phyloP scores from a whole-genome alignment of 2,329 filamentous ascomycete species.

The Penicillium sp. region DNA sequence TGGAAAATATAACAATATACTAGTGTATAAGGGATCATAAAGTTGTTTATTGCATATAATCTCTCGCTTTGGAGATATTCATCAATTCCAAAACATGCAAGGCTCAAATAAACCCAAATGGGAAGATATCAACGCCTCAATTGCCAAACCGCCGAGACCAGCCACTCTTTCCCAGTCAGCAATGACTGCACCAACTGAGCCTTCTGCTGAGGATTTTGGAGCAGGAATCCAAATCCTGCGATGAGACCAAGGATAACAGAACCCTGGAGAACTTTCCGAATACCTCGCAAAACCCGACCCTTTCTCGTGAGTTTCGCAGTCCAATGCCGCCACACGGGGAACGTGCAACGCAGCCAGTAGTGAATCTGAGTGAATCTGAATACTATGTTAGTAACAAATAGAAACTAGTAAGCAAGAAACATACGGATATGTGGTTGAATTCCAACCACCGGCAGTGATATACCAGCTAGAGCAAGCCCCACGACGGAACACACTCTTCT shows the following conservation, averaged over 20 bases:
- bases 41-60: neutral
- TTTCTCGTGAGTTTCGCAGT: conserved; percentile 52
- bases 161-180: conserved; percentile 11
- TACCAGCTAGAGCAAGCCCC: conserved; percentile 55
- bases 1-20: neutral
- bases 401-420: conserved; percentile 10
- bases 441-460: conserved; percentile 50
- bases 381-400: conserved; percentile 12
- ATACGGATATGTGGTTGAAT: conserved; percentile 50
- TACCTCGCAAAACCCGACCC: conserved; percentile 40
- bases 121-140: neutral
- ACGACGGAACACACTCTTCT: conserved; percentile 49
- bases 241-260: conserved; percentile 23
- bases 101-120: neutral
- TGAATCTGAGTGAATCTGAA: conserved; percentile 52
- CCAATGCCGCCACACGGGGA: conserved; percentile 57
- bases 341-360: conserved; percentile 52
- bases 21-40: neutral
- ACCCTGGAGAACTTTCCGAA: conserved; percentile 20
- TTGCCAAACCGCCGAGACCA: conserved; percentile 10
- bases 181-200: conserved; percentile 12
- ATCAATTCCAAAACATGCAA: neutral
- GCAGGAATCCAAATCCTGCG: conserved; percentile 18
- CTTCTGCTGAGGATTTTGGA: conserved; percentile 12
- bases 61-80: too few species aligned